A percentile compares a stretch with the other conserved stretches of the same genome.
These are phyloP conservation scores for Oryza australiensis DNA, from an alignment of 176 grass and related monocot genomes.

Conservation along the genomic window DNA sequence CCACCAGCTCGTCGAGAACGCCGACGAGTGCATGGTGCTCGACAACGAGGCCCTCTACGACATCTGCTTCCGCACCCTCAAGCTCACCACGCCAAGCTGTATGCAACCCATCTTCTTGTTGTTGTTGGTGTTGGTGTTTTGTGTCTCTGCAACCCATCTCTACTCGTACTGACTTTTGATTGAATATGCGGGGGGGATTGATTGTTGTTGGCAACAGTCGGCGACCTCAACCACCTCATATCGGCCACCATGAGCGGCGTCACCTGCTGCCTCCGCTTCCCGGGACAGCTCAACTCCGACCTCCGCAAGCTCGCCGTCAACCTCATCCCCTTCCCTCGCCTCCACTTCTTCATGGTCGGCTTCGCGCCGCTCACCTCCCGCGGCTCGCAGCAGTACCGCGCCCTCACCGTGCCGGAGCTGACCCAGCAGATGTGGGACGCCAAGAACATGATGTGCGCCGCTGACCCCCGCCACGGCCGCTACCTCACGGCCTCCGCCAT, in stretches of 20 bases:
- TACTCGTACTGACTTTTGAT: too few relatives aligned
- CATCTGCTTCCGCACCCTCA: slow-evolving; percentile 74
- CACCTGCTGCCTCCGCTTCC: slow-evolving; percentile 89
- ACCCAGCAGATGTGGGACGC: slow-evolving; percentile 96
- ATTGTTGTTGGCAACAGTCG: too few relatives aligned
- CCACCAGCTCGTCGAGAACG: slow-evolving; percentile 80
- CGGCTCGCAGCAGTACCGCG: slow-evolving; percentile 82
- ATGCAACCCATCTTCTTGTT: too few relatives aligned
- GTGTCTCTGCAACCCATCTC: too few relatives aligned
- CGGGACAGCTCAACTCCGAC: slow-evolving; percentile 82
- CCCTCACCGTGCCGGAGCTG: slow-evolving; percentile 72
- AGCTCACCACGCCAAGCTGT: slow-evolving; percentile 70
- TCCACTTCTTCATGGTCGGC: slow-evolving; percentile 94
- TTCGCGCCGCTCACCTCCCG: slow-evolving; percentile 81
- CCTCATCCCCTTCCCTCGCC: slow-evolving; percentile 84
- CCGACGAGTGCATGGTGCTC: slow-evolving; percentile 83
- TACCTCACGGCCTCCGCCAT: slow-evolving; percentile 85
- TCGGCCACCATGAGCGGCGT: slow-evolving; percentile 86
- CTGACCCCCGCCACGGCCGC: slow-evolving; percentile 73
- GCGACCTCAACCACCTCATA: slow-evolving; percentile 82
- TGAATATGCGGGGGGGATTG: too few relatives aligned
- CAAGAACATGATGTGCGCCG: slow-evolving; percentile 86
- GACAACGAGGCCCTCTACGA: slow-evolving; percentile 79
- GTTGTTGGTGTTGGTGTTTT: too few relatives aligned
- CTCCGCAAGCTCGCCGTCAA: slow-evolving; percentile 83